These are phyloP conservation scores for Larix kaempferi DNA, from an alignment of 75 land plant genomes.

Conservation along the genomic window DNA sequence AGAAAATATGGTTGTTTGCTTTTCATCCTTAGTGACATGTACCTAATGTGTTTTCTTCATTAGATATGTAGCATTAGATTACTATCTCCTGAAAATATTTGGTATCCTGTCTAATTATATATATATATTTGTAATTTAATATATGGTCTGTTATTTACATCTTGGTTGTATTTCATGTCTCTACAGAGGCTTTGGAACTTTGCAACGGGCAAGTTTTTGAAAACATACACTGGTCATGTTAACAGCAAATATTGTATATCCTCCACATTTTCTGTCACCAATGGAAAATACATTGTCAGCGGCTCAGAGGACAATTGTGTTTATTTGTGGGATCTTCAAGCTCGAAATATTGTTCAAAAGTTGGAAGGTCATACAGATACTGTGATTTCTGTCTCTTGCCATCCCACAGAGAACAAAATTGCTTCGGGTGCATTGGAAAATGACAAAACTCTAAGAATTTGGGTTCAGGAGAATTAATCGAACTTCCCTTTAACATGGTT, in stretches of 20 bases:
- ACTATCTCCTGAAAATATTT: neutral
- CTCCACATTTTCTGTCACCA: conserved; percentile 60
- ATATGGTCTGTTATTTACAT: neutral
- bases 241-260: conserved; percentile 46
- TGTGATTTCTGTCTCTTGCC: conserved; percentile 57
- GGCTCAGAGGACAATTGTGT: conserved; percentile 66
- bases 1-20: too few species aligned
- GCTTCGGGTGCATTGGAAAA: conserved; percentile 60
- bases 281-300: conserved; percentile 67
- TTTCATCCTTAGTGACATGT: too few species aligned
- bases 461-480: conserved; percentile 43
- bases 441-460: conserved; percentile 50
- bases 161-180: neutral
- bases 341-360: conserved; percentile 43
- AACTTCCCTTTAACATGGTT: neutral
- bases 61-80: too few species aligned
- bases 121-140: neutral
- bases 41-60: too few species aligned
- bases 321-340: conserved; percentile 66
- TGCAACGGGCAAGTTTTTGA: conserved; percentile 50
- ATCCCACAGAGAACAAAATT: conserved; percentile 60
- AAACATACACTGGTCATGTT: conserved; percentile 44
- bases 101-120: neutral
- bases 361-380: conserved; percentile 65
- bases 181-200: conserved; percentile 58